Evolutionary conservation across 2,329 filamentous ascomycete genomes (phyloP).

Genomic region (Ophiocordyceps robertsii): DNA sequence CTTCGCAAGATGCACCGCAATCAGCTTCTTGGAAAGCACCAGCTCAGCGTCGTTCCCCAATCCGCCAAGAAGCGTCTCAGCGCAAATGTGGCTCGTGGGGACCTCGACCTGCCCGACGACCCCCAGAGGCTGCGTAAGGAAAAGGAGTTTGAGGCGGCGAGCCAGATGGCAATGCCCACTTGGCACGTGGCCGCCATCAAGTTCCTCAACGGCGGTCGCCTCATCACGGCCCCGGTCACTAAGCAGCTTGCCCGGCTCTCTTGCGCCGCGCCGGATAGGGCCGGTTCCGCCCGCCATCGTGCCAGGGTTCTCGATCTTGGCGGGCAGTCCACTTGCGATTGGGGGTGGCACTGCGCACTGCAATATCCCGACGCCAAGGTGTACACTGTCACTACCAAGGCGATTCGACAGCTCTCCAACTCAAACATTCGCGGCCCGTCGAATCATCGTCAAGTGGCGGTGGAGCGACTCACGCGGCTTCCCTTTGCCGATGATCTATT

Average conservation of each 20-base stretch:
- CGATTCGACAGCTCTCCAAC: conserved; percentile 56
- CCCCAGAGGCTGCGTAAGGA: conserved; percentile 52
- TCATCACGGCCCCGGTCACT: conserved; percentile 50
- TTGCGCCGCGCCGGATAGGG: conserved; percentile 27
- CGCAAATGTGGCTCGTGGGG: conserved; percentile 60
- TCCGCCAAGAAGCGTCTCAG: conserved; percentile 59
- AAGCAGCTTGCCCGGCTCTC: conserved; percentile 46
- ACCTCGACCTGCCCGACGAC: conserved; percentile 50
- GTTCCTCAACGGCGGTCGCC: conserved; percentile 48
- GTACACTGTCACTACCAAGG: conserved; percentile 72
- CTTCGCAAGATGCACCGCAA: conserved; percentile 61
- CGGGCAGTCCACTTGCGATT: conserved; percentile 74
- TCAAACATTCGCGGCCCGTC: conserved; percentile 66
- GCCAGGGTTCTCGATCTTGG: conserved; percentile 73
- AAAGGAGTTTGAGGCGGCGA: conserved; percentile 68
- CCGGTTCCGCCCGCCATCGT: conserved; percentile 34
- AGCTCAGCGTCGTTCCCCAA: conserved; percentile 55
- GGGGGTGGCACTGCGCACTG: conserved; percentile 87
- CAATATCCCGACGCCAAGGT: conserved; percentile 77
- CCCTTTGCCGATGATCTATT: conserved; percentile 82
- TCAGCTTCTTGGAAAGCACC: conserved; percentile 74
- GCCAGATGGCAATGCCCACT: conserved; percentile 49
- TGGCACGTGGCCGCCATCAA: conserved; percentile 51
- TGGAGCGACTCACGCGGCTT: conserved; percentile 63
- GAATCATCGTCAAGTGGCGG: conserved; percentile 76